Percentiles rank a stretch among this genome's conserved stretches.
These are phyloP conservation scores for Yamadazyma laniorum DNA, from an alignment of 805 yeast genomes.

Conservation along the genomic window DNA sequence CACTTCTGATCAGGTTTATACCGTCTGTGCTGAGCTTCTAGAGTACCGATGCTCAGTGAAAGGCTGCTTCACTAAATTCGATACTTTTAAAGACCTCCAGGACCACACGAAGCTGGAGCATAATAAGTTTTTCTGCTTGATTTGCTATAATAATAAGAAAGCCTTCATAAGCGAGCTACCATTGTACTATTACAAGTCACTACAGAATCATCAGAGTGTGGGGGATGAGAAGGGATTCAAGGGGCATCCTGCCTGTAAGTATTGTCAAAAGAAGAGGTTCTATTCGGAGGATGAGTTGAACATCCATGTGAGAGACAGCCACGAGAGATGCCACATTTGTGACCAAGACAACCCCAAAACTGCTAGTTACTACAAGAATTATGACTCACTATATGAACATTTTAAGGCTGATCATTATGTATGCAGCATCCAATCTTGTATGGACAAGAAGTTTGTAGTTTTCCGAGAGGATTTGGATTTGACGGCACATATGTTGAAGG, in stretches of 20 bases:
- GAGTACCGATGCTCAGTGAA: constrained; percentile 54
- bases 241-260: constrained; percentile 88
- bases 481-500: constrained; percentile 81
- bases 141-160: constrained; percentile 75
- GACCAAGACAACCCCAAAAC: constrained; percentile 65
- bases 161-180: constrained; percentile 73
- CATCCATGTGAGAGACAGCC: constrained; percentile 76
- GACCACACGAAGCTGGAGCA: constrained; percentile 69
- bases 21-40: constrained; percentile 51
- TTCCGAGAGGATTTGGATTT: constrained; percentile 83
- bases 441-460: constrained; percentile 89
- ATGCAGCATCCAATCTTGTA: constrained; percentile 73
- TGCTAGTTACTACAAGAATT: constrained; percentile 66
- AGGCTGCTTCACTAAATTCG: constrained; percentile 38
- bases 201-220: constrained; percentile 64
- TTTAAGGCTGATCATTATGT: constrained; percentile 71
- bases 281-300: constrained; percentile 87
- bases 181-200: constrained; percentile 56
- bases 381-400: constrained; percentile 72
- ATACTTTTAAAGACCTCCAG: constrained; percentile 54
- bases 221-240: constrained; percentile 79
- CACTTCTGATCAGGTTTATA: constrained; percentile 49
- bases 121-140: constrained; percentile 61
- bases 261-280: constrained; percentile 71
- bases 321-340: constrained; percentile 89